Evolutionary conservation across 2,329 filamentous ascomycete genomes (phyloP), one percentile per base, ranked within the genome.

Genomic region (Sordariomycetes sp.): DNA sequence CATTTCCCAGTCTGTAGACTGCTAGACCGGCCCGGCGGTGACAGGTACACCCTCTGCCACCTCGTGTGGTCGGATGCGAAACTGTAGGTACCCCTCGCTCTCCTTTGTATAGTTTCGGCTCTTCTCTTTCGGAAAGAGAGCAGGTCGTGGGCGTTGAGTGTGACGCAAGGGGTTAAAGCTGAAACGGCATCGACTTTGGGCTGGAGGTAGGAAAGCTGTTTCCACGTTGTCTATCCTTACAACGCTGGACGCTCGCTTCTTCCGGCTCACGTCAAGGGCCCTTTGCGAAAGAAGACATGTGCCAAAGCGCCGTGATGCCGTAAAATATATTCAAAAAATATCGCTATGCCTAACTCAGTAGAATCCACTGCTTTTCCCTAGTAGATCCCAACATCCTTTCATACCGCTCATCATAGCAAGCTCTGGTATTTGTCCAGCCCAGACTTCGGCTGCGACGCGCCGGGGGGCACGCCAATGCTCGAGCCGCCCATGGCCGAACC

Each of bases 361-460:
- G 22, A 20, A 20, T 7, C n/a, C 10, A 5, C 12, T 48, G 2
- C 45, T 20, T 20, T 10, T 50, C 10, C 45, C 45, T 10, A 50
- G 13, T n/a, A 8, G 7, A 45, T 17, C 39, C 39, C 13, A 45
- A 17, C 39, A 45, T 45, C 8, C 15, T 17, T 36, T 3, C 36
- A 39, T 17, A 45, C 13, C 7, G 5, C 39, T 17, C 22, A 50
- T 64, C 71, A 86, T 62, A 87, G 68, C 62, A 87, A 66, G 70
- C 84, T 87, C 67, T 84, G 79, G 62, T 86, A 87, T 70, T 83
- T 84, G 68, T 85, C 82, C 69, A 87, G 71, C 63, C 75, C 76
- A 58, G 68, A 69, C 58, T 70, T 67, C 51, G 59, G 59, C 34
- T 62, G 60, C 10, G 20, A 57, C 64, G 62, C 60, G 17, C 22